Evolutionary conservation across 129 eudicot species (phyloP).

Genomic region (Lactuca sativa): DNA sequence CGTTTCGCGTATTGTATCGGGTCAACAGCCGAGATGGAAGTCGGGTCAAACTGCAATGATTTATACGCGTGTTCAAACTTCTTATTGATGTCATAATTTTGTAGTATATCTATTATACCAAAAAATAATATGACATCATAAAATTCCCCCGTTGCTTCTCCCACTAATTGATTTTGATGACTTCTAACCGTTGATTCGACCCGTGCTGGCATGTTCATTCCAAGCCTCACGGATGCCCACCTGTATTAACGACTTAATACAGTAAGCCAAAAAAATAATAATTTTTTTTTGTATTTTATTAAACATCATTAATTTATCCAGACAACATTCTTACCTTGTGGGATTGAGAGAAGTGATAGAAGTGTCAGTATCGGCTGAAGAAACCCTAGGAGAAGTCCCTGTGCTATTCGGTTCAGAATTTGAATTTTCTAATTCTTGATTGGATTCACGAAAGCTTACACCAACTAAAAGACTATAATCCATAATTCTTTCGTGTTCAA

Average conservation of each 20-base stretch:
- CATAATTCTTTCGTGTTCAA: slow-evolving; percentile 90
- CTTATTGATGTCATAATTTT: slow-evolving; percentile 83
- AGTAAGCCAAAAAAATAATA: neutral
- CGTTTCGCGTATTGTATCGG: slow-evolving; percentile 76
- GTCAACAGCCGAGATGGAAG: slow-evolving; percentile 78
- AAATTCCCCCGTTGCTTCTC: slow-evolving; percentile 65
- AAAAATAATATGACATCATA: slow-evolving; percentile 55
- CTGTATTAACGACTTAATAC: slow-evolving; percentile 35
- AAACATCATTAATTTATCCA: neutral
- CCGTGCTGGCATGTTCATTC: slow-evolving; percentile 64
- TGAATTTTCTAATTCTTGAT: slow-evolving; percentile 35
- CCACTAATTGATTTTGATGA: slow-evolving; percentile 52
- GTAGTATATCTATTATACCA: slow-evolving; percentile 80
- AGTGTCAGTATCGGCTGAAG: slow-evolving; percentile 45
- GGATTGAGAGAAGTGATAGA: slow-evolving; percentile 39
- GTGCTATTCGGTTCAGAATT: slow-evolving; percentile 36
- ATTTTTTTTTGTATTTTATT: neutral
- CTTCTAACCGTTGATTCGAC: slow-evolving; percentile 55
- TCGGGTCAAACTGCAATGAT: slow-evolving; percentile 69
- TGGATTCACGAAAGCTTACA: slow-evolving; percentile 61
- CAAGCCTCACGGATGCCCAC: slow-evolving; percentile 52
- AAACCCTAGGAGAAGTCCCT: slow-evolving; percentile 46
- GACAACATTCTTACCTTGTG: slow-evolving; percentile 28
- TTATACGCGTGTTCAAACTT: slow-evolving; percentile 89
- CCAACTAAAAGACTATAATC: slow-evolving; percentile 93